These are phyloP conservation scores for Dalbergia cochinchinensis DNA, from an alignment of 306 rosid genomes.

Conservation along the genomic window DNA sequence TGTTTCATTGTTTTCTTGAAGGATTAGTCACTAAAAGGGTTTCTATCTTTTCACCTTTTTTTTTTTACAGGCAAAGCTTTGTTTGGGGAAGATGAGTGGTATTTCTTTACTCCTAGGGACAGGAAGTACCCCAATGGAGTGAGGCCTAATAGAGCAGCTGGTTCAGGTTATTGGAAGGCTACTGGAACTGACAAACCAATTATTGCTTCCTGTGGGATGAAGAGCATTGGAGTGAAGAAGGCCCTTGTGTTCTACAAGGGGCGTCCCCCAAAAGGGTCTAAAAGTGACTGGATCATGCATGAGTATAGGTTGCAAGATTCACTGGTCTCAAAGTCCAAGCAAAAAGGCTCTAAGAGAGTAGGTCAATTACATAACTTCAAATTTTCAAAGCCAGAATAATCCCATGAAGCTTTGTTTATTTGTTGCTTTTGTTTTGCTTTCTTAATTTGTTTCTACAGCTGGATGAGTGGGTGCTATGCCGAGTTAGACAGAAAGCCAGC, in stretches of 20 bases:
- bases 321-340: constrained; percentile 50
- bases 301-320: constrained; percentile 77
- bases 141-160: constrained; percentile 85
- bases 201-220: constrained; percentile 65
- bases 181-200: constrained; percentile 82
- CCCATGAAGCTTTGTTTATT: constrained; percentile 22
- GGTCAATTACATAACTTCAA: constrained; percentile 45
- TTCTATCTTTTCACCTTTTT: constrained; percentile 1
- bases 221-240: constrained; percentile 77
- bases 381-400: neutral
- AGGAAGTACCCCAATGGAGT: constrained; percentile 83
- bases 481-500: constrained; percentile 58
- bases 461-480: constrained; percentile 85
- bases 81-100: constrained; percentile 84
- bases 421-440: constrained; percentile 1
- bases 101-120: constrained; percentile 77
- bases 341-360: constrained; percentile 73
- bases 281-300: constrained; percentile 84
- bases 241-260: constrained; percentile 80
- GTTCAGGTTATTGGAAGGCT: constrained; percentile 83
- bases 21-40: neutral
- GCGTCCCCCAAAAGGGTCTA: constrained; percentile 75
- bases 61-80: constrained; percentile 53
- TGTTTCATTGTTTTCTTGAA: neutral
- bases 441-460: constrained; percentile 48